phyloP scores from a whole-genome alignment of 106 monocot genomes.

The Xerophyta viscosa region DNA sequence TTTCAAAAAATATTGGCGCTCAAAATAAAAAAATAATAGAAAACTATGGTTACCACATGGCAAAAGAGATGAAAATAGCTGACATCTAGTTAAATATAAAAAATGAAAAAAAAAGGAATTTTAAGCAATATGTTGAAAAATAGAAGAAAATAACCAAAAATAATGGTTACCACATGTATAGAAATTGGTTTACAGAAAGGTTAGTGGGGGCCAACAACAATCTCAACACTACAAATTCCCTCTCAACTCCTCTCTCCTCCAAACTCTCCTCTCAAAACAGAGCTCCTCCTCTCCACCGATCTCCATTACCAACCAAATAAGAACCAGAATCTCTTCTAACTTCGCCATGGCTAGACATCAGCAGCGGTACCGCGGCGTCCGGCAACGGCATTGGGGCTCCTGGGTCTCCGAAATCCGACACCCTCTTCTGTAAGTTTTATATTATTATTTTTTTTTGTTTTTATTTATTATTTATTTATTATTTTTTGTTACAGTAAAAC shows the following conservation, averaged over 20 bases:
- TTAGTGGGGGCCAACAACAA: slow-evolving; percentile 2
- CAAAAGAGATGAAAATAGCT: too few species aligned
- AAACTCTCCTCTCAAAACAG: background rate
- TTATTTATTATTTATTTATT: background rate
- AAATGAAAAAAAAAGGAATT: too few species aligned
- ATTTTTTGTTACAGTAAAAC: slow-evolving; percentile 43
- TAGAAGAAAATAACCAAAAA: background rate
- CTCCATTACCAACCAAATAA: background rate
- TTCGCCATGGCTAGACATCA: slow-evolving; percentile 46
- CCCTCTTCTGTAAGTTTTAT: slow-evolving; percentile 44
- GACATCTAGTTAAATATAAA: too few species aligned
- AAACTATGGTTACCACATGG: too few species aligned
- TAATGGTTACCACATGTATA: background rate
- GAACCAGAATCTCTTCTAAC: background rate
- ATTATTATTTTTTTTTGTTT: background rate
- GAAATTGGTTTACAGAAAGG: slow-evolving; percentile 3
- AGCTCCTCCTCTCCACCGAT: background rate
- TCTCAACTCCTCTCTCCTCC: background rate
- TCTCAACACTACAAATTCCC: background rate
- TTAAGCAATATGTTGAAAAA: too few species aligned
- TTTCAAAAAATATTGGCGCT: too few species aligned
- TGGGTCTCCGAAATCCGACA: slow-evolving; percentile 94
- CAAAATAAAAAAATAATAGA: too few species aligned
- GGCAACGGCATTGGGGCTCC: slow-evolving; percentile 83
- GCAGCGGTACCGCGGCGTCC: slow-evolving; percentile 67